Evolutionary conservation across 1,284 basidiomycete species (phyloP).

Genomic region (Marasmius tenuissimus): DNA sequence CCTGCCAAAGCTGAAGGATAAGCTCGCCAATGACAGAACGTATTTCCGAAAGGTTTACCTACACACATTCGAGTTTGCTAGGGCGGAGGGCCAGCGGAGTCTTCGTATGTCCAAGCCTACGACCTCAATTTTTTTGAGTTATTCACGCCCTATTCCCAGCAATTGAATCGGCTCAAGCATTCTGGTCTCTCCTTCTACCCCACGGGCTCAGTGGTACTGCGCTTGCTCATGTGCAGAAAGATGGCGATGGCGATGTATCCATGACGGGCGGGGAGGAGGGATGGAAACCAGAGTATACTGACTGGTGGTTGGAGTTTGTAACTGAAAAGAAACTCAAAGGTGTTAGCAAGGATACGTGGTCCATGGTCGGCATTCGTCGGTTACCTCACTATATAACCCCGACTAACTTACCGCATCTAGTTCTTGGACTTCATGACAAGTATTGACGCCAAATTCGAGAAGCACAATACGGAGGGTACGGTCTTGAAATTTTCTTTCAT

Average conservation of each 20-base stretch:
- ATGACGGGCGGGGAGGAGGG: slow-evolving; percentile 44
- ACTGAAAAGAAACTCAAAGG: slow-evolving; percentile 73
- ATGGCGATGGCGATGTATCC: slow-evolving; percentile 45
- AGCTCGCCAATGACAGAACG: slow-evolving; percentile 64
- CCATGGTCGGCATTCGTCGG: slow-evolving; percentile 56
- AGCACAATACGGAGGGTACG: slow-evolving; percentile 80
- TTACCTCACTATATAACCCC: slow-evolving; percentile 5
- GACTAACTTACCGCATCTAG: slow-evolving; percentile 35
- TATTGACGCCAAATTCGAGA: slow-evolving; percentile 79
- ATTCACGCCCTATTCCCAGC: slow-evolving; percentile 34
- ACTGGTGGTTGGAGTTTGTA: slow-evolving; percentile 87
- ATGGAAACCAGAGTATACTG: slow-evolving; percentile 69
- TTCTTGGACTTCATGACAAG: slow-evolving; percentile 82
- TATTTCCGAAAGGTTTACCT: slow-evolving; percentile 90
- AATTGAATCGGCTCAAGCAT: slow-evolving; percentile 74
- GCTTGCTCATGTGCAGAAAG: slow-evolving; percentile 46
- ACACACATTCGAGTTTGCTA: slow-evolving; percentile 87
- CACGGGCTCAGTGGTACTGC: slow-evolving; percentile 76
- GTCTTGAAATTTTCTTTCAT: no score
- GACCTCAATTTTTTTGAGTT: slow-evolving; percentile 1
- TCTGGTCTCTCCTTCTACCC: slow-evolving; percentile 86
- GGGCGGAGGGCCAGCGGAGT: slow-evolving; percentile 74
- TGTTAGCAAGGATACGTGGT: slow-evolving; percentile 94
- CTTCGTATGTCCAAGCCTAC: slow-evolving; percentile 44
- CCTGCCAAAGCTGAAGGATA: slow-evolving; percentile 58